Evolutionary conservation across 768 basidiomycete genomes (phyloP).

Genomic region (Mycena leptocephala): DNA sequence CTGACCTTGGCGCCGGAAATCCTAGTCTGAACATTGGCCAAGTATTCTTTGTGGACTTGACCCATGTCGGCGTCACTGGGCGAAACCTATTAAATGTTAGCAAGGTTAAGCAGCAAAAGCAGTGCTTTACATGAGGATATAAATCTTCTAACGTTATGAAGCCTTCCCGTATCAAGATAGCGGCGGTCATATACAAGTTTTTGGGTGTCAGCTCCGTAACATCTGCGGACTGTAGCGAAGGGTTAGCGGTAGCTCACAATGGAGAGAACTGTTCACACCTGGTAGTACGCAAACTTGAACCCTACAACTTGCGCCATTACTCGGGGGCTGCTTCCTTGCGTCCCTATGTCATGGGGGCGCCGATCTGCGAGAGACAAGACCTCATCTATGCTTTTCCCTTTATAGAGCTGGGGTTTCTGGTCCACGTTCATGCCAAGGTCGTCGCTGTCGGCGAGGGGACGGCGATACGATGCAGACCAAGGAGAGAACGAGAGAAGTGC

Average conservation of each 20-base stretch:
- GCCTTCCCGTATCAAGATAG: slow-evolving; percentile 91
- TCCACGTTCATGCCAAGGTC: slow-evolving; percentile 57
- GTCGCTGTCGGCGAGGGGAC: slow-evolving; percentile 47
- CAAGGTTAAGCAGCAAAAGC: not conserved
- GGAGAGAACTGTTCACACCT: slow-evolving; percentile 68
- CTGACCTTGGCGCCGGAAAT: slow-evolving; percentile 81
- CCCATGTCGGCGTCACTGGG: slow-evolving; percentile 88
- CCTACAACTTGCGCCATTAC: slow-evolving; percentile 94
- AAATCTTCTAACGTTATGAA: slow-evolving; percentile 91
- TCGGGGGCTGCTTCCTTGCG: slow-evolving; percentile 59
- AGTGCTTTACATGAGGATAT: slow-evolving; percentile 86
- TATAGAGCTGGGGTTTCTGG: slow-evolving; percentile 58
- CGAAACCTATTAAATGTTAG: slow-evolving; percentile 65
- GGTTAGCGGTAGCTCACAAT: slow-evolving; percentile 25
- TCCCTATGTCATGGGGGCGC: slow-evolving; percentile 36
- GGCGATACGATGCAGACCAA: slow-evolving; percentile 77
- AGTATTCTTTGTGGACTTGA: slow-evolving; percentile 74
- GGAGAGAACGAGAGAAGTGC: slow-evolving; percentile 90
- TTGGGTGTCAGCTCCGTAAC: slow-evolving; percentile 75
- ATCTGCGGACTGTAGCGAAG: slow-evolving; percentile 64
- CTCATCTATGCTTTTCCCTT: slow-evolving; percentile 78
- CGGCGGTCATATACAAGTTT: slow-evolving; percentile 86
- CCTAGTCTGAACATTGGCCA: slow-evolving; percentile 73
- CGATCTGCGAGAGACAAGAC: slow-evolving; percentile 72
- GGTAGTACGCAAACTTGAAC: slow-evolving; percentile 96